Conservation (phyloP, 2,329 filamentous ascomycete genomes). For the Fusarium pininemorale region DNA sequence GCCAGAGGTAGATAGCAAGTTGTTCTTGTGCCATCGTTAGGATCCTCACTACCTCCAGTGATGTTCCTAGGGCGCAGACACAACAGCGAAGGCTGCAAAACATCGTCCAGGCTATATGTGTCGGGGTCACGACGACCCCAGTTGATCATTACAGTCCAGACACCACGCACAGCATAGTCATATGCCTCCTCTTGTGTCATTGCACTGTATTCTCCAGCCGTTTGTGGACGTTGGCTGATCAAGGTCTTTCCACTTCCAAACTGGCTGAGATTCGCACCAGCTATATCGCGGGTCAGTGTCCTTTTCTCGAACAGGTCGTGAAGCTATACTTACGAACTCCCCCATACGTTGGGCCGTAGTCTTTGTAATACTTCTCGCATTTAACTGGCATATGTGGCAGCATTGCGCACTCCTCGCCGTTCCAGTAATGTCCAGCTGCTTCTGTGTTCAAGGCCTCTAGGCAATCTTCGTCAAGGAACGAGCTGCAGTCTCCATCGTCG, state of each 20-base stretch:
- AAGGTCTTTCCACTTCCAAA: constrained; percentile 5
- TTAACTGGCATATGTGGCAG: neutral
- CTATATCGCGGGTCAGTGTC: neutral
- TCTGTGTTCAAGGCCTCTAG: neutral
- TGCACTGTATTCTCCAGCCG: neutral
- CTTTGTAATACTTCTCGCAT: constrained; percentile 7
- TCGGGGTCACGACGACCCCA: neutral
- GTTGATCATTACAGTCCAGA: constrained; percentile 22
- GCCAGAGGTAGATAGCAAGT: neutral
- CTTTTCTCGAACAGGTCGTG: neutral
- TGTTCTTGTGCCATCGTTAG: constrained; percentile 4
- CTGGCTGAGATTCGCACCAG: neutral
- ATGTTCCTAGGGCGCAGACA: constrained; percentile 19
- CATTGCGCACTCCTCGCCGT: neutral
- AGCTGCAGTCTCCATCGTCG: constrained; percentile 17
- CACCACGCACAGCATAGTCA: constrained; percentile 10
- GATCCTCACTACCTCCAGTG: constrained; percentile 9
- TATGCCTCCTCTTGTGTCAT: constrained; percentile 16
- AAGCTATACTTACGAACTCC: neutral
- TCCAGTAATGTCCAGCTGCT: neutral
- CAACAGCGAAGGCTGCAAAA: constrained; percentile 9
- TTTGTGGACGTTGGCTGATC: neutral
- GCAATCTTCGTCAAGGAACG: constrained; percentile 17
- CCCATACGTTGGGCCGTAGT: neutral
- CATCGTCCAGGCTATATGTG: neutral